Percentiles rank a stretch among this genome's conserved stretches.
Conservation (phyloP, 331 rosid species). For the Dryas integrifolia region DNA sequence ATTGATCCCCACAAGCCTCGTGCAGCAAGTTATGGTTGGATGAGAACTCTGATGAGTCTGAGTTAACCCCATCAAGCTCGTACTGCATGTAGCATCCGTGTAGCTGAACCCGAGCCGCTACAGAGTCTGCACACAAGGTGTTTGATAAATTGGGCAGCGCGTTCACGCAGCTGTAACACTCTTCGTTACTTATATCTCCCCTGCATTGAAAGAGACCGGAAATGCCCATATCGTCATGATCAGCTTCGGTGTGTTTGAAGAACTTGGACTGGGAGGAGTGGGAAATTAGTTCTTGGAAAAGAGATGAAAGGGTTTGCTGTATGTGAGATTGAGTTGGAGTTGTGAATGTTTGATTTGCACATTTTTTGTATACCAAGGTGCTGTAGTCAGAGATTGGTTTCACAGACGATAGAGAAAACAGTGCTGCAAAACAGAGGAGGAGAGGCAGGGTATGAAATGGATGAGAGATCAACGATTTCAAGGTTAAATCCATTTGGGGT, state of each 20-base stretch:
- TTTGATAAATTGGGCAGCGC: slow-evolving; percentile 34
- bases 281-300: slow-evolving; percentile 48
- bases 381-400: slow-evolving; percentile 35
- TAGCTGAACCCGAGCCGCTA: slow-evolving; percentile 59
- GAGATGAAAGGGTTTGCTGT: slow-evolving; percentile 47
- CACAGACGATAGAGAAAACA: slow-evolving; percentile 25
- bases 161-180: slow-evolving; percentile 55
- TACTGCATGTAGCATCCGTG: slow-evolving; percentile 58
- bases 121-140: slow-evolving; percentile 44
- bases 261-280: slow-evolving; percentile 54
- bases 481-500: slow-evolving; percentile 31
- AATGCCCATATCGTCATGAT: slow-evolving; percentile 16
- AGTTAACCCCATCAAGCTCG: slow-evolving; percentile 22
- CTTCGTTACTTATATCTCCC: slow-evolving; percentile 38
- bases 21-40: slow-evolving; percentile 25
- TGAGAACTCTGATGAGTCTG: background rate
- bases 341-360: slow-evolving; percentile 39
- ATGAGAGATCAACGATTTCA: background rate
- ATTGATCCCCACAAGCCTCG: slow-evolving; percentile 42
- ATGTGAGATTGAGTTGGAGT: slow-evolving; percentile 20
- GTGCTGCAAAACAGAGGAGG: slow-evolving; percentile 15
- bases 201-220: slow-evolving; percentile 67
- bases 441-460: background rate
- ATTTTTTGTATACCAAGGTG: slow-evolving; percentile 51
- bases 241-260: slow-evolving; percentile 39